Base-by-base conservation (phyloP, 2,329 filamentous ascomycete genomes). In the Diaporthe destruens region DNA sequence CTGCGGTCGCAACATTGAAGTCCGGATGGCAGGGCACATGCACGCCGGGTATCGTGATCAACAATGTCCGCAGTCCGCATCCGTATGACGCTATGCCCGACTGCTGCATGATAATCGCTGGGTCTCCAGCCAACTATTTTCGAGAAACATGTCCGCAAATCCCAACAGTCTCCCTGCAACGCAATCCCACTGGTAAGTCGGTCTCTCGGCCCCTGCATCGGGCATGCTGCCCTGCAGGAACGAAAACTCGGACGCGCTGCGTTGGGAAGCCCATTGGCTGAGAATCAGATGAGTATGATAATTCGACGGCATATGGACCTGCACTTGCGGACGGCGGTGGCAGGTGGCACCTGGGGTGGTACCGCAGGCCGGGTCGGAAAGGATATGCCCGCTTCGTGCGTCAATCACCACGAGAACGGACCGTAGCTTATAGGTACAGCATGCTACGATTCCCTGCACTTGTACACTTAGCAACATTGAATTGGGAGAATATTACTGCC, bases 41-140 rank as follows among this genome's bases (percentile, higher is more conserved):
- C 32, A 51, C 44, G n/a, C 42, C 59, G 42, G 59, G 59, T 65
- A 65, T 51, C 59, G 59, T 65, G 59, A 65, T 51, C 29, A 44
- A 36, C 29, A 51, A 23, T 49, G 32, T 51, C 20, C 18, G 34
- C 9, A 34, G 59, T 34, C 25, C 14, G 8, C 25, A 25, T 49
- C 59, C 57, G 14, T 61, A 32, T 44, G 57, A 61, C 57, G 57
- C 57, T 47, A 61, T 32, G 2, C 7, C 11, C 23, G 57, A 61
- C 23, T 32, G 16, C 57, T 61, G 57, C 57, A 61, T 61, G 39
- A 61, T n/a, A 32, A 61, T 8, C 20, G 39, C 57, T 47, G 57
- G 39, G 57, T 44, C 57, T n/a, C 57, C n/a, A 39, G 57, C 57
- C 57, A 61, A 61, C 57, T 32, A 47, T 42, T 61, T 32, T 39